Percentiles rank a stretch among this genome's conserved stretches.
Conservation (phyloP, 371 early-diverging fungal species). For the Mucor velutinosus region DNA sequence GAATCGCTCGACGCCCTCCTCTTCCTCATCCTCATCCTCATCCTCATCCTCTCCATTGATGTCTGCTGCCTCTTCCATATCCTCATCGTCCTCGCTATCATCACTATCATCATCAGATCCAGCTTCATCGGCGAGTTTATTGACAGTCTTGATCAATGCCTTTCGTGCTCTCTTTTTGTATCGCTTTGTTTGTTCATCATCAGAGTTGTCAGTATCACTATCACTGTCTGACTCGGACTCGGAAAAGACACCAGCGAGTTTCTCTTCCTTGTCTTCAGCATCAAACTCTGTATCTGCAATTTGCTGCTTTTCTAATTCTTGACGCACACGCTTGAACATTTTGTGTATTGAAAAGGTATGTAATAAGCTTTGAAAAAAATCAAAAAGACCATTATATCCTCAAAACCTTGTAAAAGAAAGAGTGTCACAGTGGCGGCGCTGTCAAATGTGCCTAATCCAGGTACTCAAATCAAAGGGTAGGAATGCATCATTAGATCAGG, state of each 20-base stretch:
- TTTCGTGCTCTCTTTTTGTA: constrained; percentile 24
- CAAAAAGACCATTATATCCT: not conserved
- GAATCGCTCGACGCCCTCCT: constrained; percentile 19
- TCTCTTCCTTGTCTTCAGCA: constrained; percentile 29
- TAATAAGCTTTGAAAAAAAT: not conserved
- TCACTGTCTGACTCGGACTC: constrained; percentile 22
- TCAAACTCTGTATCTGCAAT: constrained; percentile 36
- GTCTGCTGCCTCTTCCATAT: constrained; percentile 10
- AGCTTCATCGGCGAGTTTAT: constrained; percentile 13
- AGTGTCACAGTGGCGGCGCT: not conserved
- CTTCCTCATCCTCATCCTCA: constrained; percentile 15
- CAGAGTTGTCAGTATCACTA: constrained; percentile 24
- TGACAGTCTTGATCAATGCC: constrained; percentile 15
- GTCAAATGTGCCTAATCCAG: not conserved
- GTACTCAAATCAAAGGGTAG: not conserved
- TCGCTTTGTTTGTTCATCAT: constrained; percentile 27
- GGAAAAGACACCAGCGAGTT: constrained; percentile 35
- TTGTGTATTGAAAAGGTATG: not conserved
- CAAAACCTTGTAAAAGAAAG: not conserved
- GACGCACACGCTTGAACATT: constrained; percentile 45
- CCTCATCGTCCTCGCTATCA: constrained; percentile 18
- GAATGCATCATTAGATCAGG: not conserved
- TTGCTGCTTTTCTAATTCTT: constrained; percentile 42
- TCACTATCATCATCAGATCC: constrained; percentile 11
- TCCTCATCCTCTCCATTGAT: constrained; percentile 11